Base-by-base conservation (phyloP, 2,329 filamentous ascomycete genomes). In the Diplodia seriata region DNA sequence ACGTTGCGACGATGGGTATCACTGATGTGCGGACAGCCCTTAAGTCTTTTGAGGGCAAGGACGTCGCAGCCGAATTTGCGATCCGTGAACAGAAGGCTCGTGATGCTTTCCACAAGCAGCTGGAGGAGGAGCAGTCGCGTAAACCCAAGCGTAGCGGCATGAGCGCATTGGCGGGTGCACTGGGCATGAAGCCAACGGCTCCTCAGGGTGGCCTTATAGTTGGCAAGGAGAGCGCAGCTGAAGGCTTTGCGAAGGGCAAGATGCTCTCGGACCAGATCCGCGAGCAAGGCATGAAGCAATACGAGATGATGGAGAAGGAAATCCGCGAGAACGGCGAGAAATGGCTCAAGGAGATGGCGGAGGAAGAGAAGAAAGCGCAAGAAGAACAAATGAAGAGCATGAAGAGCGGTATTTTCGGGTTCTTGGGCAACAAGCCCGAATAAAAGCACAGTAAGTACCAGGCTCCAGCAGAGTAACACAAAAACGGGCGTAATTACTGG, bases 251-350 rank as follows among this genome's bases (percentile, higher is more conserved):
- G 2, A 90, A 97, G 80, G 95, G 94, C 74, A 99, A 98, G 87
- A 97, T 98, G 92, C 84, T 97, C 72, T 93, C 94, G 81, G 95
- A 99, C 76, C 90, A 97, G 79, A 93, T 95, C 62, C 89, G 95
- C 61, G 95, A 99, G 82, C 87, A 93, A 61, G 95, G 95, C 40
- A 91, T 94, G 81, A 90, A 90, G 78, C 91, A 94, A 80, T 99
- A 98, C 81, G 88, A 97, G 83, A 82, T 90, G 73, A 86, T 98
- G 70, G 94, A 98, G 80, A 90, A 90, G 81, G 91, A 97, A 82
- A 97, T 99, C 74, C 87, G 91, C 56, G 91, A 96, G 79, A 95
- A 98, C 77, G 95, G 94, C 64, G 93, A 94, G 79, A 93, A 94
- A 82, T 97, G 94, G 92, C 85, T 99, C 73, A 94, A 94, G 84